Evolutionary conservation across 2,329 filamentous ascomycete genomes (phyloP), one percentile per base, ranked within the genome.

Genomic region (Aureobasidium lini): DNA sequence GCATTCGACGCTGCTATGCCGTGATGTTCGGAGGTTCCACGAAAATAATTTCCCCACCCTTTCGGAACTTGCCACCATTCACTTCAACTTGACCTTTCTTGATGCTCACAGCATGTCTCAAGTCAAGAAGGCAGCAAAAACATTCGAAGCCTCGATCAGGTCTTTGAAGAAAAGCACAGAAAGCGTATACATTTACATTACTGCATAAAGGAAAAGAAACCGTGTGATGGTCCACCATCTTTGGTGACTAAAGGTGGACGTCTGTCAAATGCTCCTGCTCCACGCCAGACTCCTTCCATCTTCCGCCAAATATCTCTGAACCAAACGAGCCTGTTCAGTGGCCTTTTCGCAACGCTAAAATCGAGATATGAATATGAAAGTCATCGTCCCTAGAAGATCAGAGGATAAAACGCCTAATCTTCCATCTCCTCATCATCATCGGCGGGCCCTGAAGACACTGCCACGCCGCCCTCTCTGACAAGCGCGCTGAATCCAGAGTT

Each of bases 401-500:
- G 18, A 46, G 11, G 29, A 23, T 32, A 36, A 18, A 16, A 37
- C 10, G 11, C 16, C 52, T 50, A 61, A 16, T 59, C 63, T 29
- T 66, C 65, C 50, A 60, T 64, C 8, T 66, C 62, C 11, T 59
- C 59, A 15, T 57, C 60, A 23, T 63, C 62, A 9, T 49, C 61
- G 9, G 46, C 62, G n/a, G 56, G 62, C 8, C 60, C 64, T 39
- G 50, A 58, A 8, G 56, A 44, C 11, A 48, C 62, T 36, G 60
- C 65, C 9, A 57, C 37, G 15, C 47, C 52, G n/a, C 49, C 61
- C 1, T 61, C 63, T 47, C 65, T 62, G 16, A 66, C 60, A 62
- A 69, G 43, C 32, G 57, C 58, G 10, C 48, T 47, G 37, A 68
- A 72, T 2, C 56, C 63, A 56, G 65, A 63, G 62, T 79, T 79